Evolutionary conservation across 208 protist species (phyloP).

Genomic region (Trypanosoma theileri): DNA sequence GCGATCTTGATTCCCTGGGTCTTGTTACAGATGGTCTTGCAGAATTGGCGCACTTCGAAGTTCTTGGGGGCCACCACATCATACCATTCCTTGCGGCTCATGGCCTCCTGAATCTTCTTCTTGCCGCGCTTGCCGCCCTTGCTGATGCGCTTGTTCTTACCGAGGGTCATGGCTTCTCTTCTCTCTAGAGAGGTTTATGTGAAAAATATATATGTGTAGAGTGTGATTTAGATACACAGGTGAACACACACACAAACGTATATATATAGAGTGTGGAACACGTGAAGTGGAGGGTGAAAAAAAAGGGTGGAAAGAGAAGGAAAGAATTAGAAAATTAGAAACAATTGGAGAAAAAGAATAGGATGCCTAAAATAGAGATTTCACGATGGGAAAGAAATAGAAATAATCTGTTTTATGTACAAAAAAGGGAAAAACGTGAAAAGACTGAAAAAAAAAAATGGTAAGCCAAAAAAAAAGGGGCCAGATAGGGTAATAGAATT

Average conservation of each 20-base stretch:
- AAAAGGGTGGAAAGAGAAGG: background rate
- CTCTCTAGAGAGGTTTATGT: background rate
- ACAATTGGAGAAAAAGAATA: background rate
- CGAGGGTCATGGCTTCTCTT: conserved; percentile 81
- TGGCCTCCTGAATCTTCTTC: conserved; percentile 95
- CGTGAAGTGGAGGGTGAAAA: background rate
- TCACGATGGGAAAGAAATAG: too few relatives aligned
- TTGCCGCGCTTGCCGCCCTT: conserved; percentile 96
- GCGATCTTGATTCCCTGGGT: conserved; percentile 96
- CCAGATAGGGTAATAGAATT: too few relatives aligned
- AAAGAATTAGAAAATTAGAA: too few relatives aligned
- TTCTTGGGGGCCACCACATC: conserved; percentile 96
- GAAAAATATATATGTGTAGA: too few relatives aligned
- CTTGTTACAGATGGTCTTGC: conserved; percentile 98
- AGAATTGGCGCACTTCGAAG: conserved; percentile 95
- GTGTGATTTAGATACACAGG: too few relatives aligned
- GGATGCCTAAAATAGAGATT: background rate
- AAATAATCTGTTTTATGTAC: too few relatives aligned
- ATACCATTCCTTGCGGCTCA: conserved; percentile 99
- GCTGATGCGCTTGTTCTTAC: conserved; percentile 95
- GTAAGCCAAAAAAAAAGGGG: too few relatives aligned
- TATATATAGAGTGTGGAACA: background rate
- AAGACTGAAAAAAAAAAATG: too few relatives aligned
- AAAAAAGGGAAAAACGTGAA: too few relatives aligned
- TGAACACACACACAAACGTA: background rate